Evolutionary conservation across 1,284 basidiomycete species (phyloP).

Genomic region (Hymenochaete sp.): DNA sequence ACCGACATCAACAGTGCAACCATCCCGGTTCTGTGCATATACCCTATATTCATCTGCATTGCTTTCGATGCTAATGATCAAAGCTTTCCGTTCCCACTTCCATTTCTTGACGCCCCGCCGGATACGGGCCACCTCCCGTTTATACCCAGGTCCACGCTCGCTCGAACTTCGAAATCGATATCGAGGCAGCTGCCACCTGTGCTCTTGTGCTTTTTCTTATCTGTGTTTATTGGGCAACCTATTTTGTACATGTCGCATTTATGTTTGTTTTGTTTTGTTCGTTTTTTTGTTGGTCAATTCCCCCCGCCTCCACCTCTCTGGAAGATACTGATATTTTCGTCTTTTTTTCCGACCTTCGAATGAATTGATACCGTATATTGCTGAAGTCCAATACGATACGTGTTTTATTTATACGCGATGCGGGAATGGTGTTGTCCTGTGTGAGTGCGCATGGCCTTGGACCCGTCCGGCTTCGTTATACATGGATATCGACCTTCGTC

Average conservation of each 20-base stretch:
- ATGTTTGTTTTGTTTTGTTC: background rate
- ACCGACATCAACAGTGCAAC: no score
- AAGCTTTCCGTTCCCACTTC: background rate
- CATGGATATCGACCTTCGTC: no score
- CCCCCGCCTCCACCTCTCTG: no score
- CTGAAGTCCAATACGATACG: no score
- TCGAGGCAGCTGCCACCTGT: background rate
- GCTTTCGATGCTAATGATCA: background rate
- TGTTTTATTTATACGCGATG: no score
- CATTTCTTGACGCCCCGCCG: conserved; percentile 9
- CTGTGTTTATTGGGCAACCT: background rate
- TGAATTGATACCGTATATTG: no score
- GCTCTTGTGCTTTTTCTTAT: background rate
- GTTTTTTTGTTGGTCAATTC: no score
- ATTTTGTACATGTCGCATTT: background rate
- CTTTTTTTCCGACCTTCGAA: no score
- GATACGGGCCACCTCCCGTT: conserved; percentile 16
- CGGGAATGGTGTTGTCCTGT: no score
- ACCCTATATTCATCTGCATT: conserved; percentile 1
- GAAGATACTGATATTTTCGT: no score
- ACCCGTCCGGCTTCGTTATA: no score
- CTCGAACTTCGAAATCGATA: background rate
- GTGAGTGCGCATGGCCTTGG: no score
- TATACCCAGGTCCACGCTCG: conserved; percentile 5
- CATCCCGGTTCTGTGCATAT: conserved; percentile 1